Base-by-base conservation (phyloP, 495 filamentous ascomycete genomes). In the Neurospora sp. region DNA sequence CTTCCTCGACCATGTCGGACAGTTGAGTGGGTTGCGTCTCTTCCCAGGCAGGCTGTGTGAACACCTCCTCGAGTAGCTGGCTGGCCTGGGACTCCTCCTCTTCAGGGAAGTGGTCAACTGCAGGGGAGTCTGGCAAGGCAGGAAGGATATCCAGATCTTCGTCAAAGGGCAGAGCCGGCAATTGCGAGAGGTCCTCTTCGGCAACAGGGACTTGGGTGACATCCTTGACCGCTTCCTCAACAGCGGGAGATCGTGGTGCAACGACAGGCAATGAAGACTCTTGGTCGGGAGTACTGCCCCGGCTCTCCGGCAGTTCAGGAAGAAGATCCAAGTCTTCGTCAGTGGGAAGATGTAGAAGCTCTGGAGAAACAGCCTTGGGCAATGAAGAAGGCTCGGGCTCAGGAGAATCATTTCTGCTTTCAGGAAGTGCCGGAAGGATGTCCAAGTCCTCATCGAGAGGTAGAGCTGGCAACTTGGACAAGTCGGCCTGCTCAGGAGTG, bases 271-370 rank as follows among this genome's bases (percentile, higher is more conserved):
- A 14, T 35, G 53, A 1, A 65, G 53, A 2, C 3, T n/a, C 48
- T 16, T 40, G 40, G 14, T 42, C 27, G 9, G 73, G 73, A n/a
- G 70, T 69, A 10, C 53, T 68, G 27, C 53, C 48, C n/a, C 27
- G 53, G 27, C 73, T 72, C 4, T 69, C 70, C 5, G 72, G 72
- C 16, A 73, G 27, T 48, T 40, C 40, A 35, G 72, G 72, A 22
- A 70, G 9, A 18, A 20, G 37, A 14, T 72, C 70, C 12, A 71
- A 61, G 16, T 61, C 41, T 39, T 71, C 37, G 14, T 61, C 41
- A 39, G 48, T 4, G 3, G 27, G 31, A 0, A 35, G 42, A 35
- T 10, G 41, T 1, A 59, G 70, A 31, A 27, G 1, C 31, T 44
- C 41, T 7, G 70, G 18, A 0, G 27, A 35, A 10, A 65, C 4